A percentile compares a stretch with the other conserved stretches of the same genome.
phyloP scores from a whole-genome alignment of 805 yeast species.

The Wickerhamomyces chambardii region DNA sequence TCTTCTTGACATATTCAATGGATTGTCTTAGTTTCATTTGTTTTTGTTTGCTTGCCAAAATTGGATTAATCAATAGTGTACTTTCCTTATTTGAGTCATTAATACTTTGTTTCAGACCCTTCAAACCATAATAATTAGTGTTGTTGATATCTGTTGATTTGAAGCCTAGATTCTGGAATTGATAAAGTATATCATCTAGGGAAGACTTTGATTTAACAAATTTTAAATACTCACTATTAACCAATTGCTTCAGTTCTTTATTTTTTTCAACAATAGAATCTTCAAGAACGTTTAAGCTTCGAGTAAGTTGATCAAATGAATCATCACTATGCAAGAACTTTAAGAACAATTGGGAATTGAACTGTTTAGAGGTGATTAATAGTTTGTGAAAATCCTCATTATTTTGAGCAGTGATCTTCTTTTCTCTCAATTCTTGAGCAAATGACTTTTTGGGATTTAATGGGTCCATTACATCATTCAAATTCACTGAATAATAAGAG shows the following conservation, averaged over 20 bases:
- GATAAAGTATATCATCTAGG: slow-evolving; percentile 49
- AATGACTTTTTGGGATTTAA: slow-evolving; percentile 42
- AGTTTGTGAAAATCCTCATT: slow-evolving; percentile 28
- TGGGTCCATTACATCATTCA: slow-evolving; percentile 41
- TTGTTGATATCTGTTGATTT: slow-evolving; percentile 1
- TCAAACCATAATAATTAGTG: slow-evolving; percentile 19
- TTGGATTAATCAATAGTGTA: slow-evolving; percentile 48
- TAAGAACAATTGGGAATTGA: slow-evolving; percentile 48
- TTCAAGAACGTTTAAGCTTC: slow-evolving; percentile 40
- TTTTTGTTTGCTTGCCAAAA: slow-evolving; percentile 38
- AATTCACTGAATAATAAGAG: slow-evolving; percentile 14
- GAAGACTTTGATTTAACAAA: slow-evolving; percentile 59
- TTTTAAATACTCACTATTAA: slow-evolving; percentile 51
- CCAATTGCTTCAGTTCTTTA: slow-evolving; percentile 37
- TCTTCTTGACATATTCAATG: slow-evolving; percentile 39
- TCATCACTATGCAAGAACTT: slow-evolving; percentile 47
- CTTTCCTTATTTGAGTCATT: slow-evolving; percentile 43
- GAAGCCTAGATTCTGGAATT: slow-evolving; percentile 33
- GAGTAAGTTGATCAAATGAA: slow-evolving; percentile 37
- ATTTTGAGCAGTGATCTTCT: slow-evolving; percentile 26
- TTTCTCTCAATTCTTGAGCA: slow-evolving; percentile 29
- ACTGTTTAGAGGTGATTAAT: slow-evolving; percentile 47
- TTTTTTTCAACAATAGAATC: slow-evolving; percentile 38
- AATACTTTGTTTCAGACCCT: slow-evolving; percentile 28
- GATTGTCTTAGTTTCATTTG: slow-evolving; percentile 41